phyloP scores from a whole-genome alignment of 1,139 yeast genomes.

The Suhomyces coccinellae region DNA sequence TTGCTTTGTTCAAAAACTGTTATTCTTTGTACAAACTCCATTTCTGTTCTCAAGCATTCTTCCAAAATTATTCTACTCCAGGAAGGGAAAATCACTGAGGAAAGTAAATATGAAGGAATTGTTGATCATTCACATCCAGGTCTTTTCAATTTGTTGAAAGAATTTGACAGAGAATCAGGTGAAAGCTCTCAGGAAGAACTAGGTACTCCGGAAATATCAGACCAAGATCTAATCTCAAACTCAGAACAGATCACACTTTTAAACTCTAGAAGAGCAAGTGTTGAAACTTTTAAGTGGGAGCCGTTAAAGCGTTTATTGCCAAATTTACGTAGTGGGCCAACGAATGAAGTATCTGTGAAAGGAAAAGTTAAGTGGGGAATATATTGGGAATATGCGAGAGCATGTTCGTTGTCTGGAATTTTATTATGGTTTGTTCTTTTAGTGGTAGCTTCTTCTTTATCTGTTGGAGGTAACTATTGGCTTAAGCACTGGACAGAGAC shows the following conservation, averaged over 20 bases:
- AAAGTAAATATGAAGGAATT: conserved; percentile 17
- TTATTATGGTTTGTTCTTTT: conserved; percentile 16
- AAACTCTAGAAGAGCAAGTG: conserved; percentile 25
- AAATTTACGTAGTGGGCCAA: conserved; percentile 25
- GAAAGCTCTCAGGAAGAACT: not conserved
- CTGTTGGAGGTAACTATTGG: conserved; percentile 52
- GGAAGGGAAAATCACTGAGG: conserved; percentile 30
- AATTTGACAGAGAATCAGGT: conserved; percentile 21
- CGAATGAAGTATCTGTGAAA: conserved; percentile 27
- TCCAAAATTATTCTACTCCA: conserved; percentile 30
- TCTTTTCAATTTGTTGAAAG: conserved; percentile 25
- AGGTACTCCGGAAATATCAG: too few species aligned
- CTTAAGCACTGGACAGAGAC: conserved; percentile 60
- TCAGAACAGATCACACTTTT: not conserved
- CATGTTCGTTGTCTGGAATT: conserved; percentile 27
- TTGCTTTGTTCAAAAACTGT: conserved; percentile 34
- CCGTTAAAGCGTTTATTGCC: conserved; percentile 29
- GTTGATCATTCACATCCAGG: conserved; percentile 23
- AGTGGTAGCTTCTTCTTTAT: conserved; percentile 17
- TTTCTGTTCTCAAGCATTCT: conserved; percentile 35
- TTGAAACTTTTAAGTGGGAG: conserved; percentile 36
- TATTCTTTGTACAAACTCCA: conserved; percentile 40
- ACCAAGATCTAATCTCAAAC: not conserved
- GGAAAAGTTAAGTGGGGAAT: conserved; percentile 30
- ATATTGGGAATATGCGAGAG: conserved; percentile 25